Base-by-base conservation (phyloP, 768 basidiomycete genomes). In the Phanerodontia chrysosporium region DNA sequence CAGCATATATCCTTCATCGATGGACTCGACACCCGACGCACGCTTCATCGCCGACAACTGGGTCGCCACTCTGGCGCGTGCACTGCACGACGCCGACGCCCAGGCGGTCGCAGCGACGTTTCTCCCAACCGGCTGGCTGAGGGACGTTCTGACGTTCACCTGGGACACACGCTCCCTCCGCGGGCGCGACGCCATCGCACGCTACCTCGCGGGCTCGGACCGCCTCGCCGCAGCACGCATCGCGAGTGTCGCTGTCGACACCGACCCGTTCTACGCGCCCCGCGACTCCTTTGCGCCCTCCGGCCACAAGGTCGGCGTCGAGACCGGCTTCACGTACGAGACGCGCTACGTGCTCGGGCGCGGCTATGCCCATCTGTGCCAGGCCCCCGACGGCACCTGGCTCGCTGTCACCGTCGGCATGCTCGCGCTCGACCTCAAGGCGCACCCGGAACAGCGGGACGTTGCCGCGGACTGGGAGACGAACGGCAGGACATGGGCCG, bases 121-220 rank as follows among this genome's bases (percentile, higher is more conserved):
- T 63, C 69, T 72, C 3, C 65, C 70, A 1, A 56, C 68, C 39
- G 78, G 77, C 14, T 79, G 71, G 69, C 69, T 78, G 32, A 69
- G 77, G 2, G 78, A 81, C 61, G 55, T 76, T 21, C 72, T 80
- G 49, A 68, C 72, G 13, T 76, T 81, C 64, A 73, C 72, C 1
- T 80, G 79, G 79, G 71, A 77, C 62, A 70, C 69, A 32, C 74
- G 77, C 21, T 63, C 77, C 2, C 68, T 78, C 10, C 60, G 66
- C 25, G 76, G 75, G 2, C 67, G 45, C n/a, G 67, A 69, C 1
- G 72, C 73, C 49, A 76, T 80, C 21, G 46, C 65, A 1, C 45
- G 63, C 0, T 77, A 76, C 54, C 52, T 53, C 25, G 14, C 52
- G 10, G 52, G 42, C 12, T 39, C 52, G 13, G 6, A 53, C 14